phyloP scores from a whole-genome alignment of 2,329 filamentous ascomycete species.

The Celoporthe dispersa region DNA sequence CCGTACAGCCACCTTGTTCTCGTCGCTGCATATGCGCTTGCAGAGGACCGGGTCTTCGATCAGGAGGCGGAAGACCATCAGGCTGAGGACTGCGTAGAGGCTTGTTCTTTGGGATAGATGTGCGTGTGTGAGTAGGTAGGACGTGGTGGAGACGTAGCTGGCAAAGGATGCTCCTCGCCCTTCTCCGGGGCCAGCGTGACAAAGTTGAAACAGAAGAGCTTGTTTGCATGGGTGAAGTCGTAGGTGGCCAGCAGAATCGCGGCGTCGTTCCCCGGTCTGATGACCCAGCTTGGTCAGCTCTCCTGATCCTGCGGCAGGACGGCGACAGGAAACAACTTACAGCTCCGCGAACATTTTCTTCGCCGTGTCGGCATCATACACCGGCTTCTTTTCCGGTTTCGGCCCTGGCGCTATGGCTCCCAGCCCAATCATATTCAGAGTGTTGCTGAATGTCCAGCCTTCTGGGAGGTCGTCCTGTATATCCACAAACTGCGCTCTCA shows the following conservation, averaged over 20 bases:
- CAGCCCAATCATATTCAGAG: constrained; percentile 83
- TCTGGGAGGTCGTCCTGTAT: constrained; percentile 90
- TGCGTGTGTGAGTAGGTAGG: constrained; percentile 92
- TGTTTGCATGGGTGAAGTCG: constrained; percentile 93
- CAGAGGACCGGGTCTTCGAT: constrained; percentile 83
- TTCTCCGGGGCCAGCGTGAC: constrained; percentile 68
- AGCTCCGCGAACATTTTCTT: constrained; percentile 80
- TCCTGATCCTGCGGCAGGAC: too few species aligned
- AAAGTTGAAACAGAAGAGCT: constrained; percentile 87
- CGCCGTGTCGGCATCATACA: constrained; percentile 76
- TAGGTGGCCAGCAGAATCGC: constrained; percentile 84
- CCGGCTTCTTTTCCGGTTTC: constrained; percentile 62
- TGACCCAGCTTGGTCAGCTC: constrained; percentile 4
- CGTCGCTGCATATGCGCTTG: constrained; percentile 82
- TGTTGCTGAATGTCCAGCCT: constrained; percentile 82
- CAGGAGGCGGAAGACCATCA: constrained; percentile 83
- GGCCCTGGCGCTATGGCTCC: constrained; percentile 73
- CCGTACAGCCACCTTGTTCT: constrained; percentile 74
- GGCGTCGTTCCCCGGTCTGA: constrained; percentile 73
- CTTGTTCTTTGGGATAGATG: constrained; percentile 79
- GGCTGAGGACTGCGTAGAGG: constrained; percentile 81
- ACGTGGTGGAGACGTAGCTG: constrained; percentile 83
- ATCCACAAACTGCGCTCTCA: constrained; percentile 78
- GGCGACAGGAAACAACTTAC: constrained; percentile 55
- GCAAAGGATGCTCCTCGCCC: constrained; percentile 75